Evolutionary conservation across 2,329 filamentous ascomycete genomes (phyloP), one percentile per base, ranked within the genome.

Genomic region (Monilinia aucupariae): DNA sequence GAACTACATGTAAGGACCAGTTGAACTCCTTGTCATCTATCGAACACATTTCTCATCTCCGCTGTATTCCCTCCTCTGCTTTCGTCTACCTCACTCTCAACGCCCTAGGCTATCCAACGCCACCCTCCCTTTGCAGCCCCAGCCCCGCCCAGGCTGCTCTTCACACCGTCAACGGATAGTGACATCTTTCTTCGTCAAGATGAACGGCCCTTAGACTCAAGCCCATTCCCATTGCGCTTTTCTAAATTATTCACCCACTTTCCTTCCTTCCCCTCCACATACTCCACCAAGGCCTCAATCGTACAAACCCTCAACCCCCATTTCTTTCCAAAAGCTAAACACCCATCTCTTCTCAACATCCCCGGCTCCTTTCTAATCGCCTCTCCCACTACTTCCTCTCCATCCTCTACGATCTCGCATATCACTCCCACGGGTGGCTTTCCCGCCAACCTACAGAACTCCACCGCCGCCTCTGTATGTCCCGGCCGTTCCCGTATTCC

Each of bases 271-370:
- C 55, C 63, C 66, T 74, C 72, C 45, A 74, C 67, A 65, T 96
- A 89, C 63, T 79, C 80, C 34, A 93, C 88, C 77, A 99, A 76
- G 76, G 93, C 92, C 74, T 93, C 92, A 77, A 99, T 97, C 37
- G 94, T 97, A 78, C 92, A 96, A 64, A 96, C 91, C 80, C 89
- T 94, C 70, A 99, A 80, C 5, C 92, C 92, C 86, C 89, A 97
- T 76, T 82, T 86, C 76, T 86, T 85, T 34, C 92, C 94, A 81
- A 99, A 99, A 58, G 81, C 83, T 73, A 99, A 80, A 78, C 92
- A 97, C 45, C 85, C 90, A 78, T 96, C 91, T 67, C 91, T 85
- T 69, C 92, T 80, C 86, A 97, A 87, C 94, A 99, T 99, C 32
- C 89, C 91, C n/a, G 87, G 84, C 25, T 83, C 86, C 13, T 76